These are phyloP conservation scores for Lachnellula willkommii DNA, from an alignment of 2,329 filamentous ascomycete species.

Conservation along the genomic window DNA sequence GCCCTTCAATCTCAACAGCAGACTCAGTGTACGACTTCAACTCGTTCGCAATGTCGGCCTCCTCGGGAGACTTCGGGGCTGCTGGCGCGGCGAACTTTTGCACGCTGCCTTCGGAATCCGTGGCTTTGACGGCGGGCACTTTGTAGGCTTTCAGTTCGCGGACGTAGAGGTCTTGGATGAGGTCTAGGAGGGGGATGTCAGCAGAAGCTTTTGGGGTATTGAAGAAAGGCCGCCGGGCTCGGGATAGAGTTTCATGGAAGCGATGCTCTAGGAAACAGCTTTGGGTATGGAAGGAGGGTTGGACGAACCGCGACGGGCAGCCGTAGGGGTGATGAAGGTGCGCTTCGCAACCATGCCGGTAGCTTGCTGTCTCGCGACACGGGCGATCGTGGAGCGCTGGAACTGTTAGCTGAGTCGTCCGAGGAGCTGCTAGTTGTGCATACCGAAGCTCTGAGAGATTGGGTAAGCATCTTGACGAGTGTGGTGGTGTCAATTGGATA, in stretches of 20 bases:
- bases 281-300: neutral
- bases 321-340: constrained; percentile 33
- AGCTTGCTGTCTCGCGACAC: constrained; percentile 30
- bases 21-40: constrained; percentile 92
- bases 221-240: neutral
- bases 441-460: constrained; percentile 34
- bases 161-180: constrained; percentile 97
- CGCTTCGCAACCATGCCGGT: constrained; percentile 27
- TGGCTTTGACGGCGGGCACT: constrained; percentile 72
- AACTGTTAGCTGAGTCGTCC: constrained; percentile 17
- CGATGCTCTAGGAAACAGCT: neutral
- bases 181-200: constrained; percentile 53
- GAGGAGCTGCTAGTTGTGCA: constrained; percentile 16
- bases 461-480: constrained; percentile 32
- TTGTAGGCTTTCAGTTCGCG: constrained; percentile 96
- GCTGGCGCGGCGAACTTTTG: constrained; percentile 79
- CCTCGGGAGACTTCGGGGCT: constrained; percentile 83
- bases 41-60: constrained; percentile 85
- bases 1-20: constrained; percentile 90
- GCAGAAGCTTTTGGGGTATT: constrained; percentile 4
- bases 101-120: constrained; percentile 84
- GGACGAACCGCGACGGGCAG: constrained; percentile 32
- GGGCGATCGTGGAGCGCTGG: constrained; percentile 33
- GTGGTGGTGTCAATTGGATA: constrained; percentile 29
- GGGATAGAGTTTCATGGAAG: neutral